phyloP scores from a whole-genome alignment of 441 rosid genomes.

The Heliophila coronopifolia region DNA sequence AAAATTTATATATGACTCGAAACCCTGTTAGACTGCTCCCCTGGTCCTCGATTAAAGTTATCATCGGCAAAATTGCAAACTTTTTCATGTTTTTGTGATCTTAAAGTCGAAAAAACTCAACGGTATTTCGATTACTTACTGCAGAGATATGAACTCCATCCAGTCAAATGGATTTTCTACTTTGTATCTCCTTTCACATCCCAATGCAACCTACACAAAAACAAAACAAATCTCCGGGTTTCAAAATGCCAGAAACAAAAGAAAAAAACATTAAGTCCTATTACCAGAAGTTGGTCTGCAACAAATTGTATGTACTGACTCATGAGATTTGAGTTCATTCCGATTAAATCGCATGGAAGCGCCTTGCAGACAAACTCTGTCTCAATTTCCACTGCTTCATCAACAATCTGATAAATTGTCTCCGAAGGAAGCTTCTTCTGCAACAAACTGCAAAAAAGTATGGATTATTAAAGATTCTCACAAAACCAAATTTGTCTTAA shows the following conservation, averaged over 20 bases:
- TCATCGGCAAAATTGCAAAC: too few relatives aligned
- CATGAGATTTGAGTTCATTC: conserved; percentile 83
- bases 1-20: too few relatives aligned
- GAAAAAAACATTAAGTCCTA: not conserved
- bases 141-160: conserved; percentile 95
- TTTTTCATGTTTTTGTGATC: too few relatives aligned
- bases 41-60: too few relatives aligned
- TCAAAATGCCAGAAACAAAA: not conserved
- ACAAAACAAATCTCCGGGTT: not conserved
- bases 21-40: too few relatives aligned
- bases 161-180: conserved; percentile 82
- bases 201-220: conserved; percentile 50
- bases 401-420: conserved; percentile 56
- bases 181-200: conserved; percentile 53
- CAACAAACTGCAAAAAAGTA: conserved; percentile 44
- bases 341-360: conserved; percentile 74
- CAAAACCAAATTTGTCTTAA: not conserved
- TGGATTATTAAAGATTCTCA: not conserved
- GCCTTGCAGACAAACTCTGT: conserved; percentile 79
- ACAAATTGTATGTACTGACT: conserved; percentile 84
- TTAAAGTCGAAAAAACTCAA: not conserved
- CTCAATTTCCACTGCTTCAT: conserved; percentile 83
- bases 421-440: conserved; percentile 49
- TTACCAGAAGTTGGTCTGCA: conserved; percentile 82
- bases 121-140: conserved; percentile 40